phyloP scores from a whole-genome alignment of 495 filamentous ascomycete genomes.

The Antarctomyces pellizariae region DNA sequence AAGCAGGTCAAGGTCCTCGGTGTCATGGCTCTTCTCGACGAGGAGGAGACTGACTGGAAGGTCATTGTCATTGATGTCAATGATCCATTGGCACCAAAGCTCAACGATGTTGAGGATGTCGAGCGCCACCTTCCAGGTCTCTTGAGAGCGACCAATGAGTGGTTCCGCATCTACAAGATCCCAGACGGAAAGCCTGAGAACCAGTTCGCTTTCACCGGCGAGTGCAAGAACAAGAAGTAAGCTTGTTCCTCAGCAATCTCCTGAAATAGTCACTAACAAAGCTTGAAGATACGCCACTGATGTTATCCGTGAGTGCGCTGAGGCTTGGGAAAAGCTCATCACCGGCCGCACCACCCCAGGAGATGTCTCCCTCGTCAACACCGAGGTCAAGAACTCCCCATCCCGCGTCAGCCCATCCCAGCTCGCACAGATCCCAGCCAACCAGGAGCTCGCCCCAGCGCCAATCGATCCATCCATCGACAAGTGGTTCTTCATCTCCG shows the following conservation, averaged over 20 bases:
- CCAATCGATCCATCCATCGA: slow-evolving; percentile 92
- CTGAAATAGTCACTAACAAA: slow-evolving; percentile 10
- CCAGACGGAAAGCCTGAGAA: slow-evolving; percentile 99
- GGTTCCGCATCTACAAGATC: slow-evolving; percentile 99
- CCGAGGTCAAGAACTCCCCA: slow-evolving; percentile 42
- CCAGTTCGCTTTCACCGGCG: slow-evolving; percentile 98
- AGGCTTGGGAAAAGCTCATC: slow-evolving; percentile 93
- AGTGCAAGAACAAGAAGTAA: slow-evolving; percentile 99
- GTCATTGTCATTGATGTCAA: slow-evolving; percentile 98
- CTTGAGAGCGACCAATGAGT: slow-evolving; percentile 95
- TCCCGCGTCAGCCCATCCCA: slow-evolving; percentile 37
- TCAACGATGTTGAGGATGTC: slow-evolving; percentile 97
- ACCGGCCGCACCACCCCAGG: slow-evolving; percentile 60
- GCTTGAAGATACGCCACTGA: slow-evolving; percentile 59
- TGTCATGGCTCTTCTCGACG: slow-evolving; percentile 96
- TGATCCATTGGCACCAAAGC: slow-evolving; percentile 85
- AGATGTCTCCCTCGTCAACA: slow-evolving; percentile 61
- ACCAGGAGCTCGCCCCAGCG: slow-evolving; percentile 58
- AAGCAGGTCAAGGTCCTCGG: slow-evolving; percentile 99
- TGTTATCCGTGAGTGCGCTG: slow-evolving; percentile 80
- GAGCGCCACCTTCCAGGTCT: slow-evolving; percentile 96
- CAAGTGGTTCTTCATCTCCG: slow-evolving; percentile 99
- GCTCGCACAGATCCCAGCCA: slow-evolving; percentile 46
- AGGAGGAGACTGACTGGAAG: slow-evolving; percentile 99
- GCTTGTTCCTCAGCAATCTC: slow-evolving; percentile 7